phyloP scores from a whole-genome alignment of 2,329 filamentous ascomycete genomes.

The Penicillium sclerotigenum region DNA sequence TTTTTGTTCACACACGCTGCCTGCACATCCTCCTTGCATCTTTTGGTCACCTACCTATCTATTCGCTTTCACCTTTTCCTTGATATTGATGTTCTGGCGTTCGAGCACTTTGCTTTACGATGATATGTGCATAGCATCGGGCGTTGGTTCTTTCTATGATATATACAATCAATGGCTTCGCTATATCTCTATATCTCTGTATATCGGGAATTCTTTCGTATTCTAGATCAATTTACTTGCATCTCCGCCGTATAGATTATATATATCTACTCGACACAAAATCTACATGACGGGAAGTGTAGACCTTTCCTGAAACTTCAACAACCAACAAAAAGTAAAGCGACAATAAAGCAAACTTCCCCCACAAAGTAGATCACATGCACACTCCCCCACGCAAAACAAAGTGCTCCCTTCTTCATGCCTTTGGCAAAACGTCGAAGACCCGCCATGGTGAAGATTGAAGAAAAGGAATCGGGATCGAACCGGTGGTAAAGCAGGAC shows the following conservation, averaged over 20 bases:
- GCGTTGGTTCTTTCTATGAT: slow-evolving; percentile 20
- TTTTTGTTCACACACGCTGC: neutral
- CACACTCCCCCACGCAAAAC: neutral
- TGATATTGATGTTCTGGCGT: slow-evolving; percentile 14
- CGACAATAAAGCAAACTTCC: rapidly evolving
- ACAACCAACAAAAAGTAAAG: neutral
- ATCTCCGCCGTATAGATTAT: neutral
- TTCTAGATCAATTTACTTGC: neutral
- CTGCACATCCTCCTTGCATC: slow-evolving; percentile 9
- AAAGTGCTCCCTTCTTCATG: neutral
- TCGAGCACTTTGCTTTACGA: slow-evolving; percentile 11
- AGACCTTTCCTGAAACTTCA: neutral
- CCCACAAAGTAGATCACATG: neutral
- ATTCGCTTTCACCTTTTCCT: neutral
- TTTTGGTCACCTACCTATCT: slow-evolving; percentile 2
- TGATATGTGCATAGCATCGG: slow-evolving; percentile 29
- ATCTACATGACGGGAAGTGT: neutral
- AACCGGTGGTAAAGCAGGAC: neutral
- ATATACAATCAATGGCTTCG: slow-evolving; percentile 11
- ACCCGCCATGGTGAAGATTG: neutral
- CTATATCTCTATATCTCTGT: neutral
- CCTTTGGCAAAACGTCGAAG: neutral
- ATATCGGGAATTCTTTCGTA: neutral
- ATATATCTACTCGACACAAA: too few relatives aligned
- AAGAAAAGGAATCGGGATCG: neutral